These are phyloP conservation scores for Kodamaea fukazawae DNA, from an alignment of 805 yeast species.

Conservation along the genomic window DNA sequence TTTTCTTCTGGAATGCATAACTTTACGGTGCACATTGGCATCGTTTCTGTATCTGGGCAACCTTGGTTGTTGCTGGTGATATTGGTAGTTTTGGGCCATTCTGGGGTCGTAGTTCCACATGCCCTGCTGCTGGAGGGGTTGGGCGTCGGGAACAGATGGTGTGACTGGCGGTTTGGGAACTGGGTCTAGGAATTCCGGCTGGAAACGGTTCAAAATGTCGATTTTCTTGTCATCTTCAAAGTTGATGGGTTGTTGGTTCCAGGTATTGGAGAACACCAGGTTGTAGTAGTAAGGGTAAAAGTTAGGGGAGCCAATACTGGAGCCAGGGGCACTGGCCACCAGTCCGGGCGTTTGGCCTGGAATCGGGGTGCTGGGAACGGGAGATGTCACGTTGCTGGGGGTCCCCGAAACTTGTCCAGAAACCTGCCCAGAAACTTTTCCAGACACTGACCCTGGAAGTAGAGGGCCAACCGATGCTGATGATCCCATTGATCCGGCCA, in stretches of 20 bases:
- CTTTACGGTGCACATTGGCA: constrained; percentile 44
- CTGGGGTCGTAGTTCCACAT: constrained; percentile 17
- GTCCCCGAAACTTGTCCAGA: constrained; percentile 6
- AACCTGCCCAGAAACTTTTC: no score
- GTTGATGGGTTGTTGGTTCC: constrained; percentile 17
- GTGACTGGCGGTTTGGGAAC: not conserved
- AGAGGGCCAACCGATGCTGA: not conserved
- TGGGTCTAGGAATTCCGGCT: constrained; percentile 1
- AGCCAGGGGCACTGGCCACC: no score
- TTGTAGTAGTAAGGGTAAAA: constrained; percentile 11
- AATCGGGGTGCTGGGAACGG: constrained; percentile 2
- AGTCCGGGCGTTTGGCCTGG: not conserved
- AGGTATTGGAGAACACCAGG: constrained; percentile 4
- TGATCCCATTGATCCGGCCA: not conserved
- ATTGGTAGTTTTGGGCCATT: constrained; percentile 1
- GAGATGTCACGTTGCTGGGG: constrained; percentile 2
- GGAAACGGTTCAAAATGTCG: not conserved
- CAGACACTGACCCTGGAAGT: no score
- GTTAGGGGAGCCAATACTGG: no score
- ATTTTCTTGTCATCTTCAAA: constrained; percentile 5
- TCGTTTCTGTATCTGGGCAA: constrained; percentile 10
- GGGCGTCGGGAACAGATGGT: constrained; percentile 1
- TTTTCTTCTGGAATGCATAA: constrained; percentile 34
- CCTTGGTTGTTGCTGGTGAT: constrained; percentile 5
- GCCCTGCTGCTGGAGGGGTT: constrained; percentile 1